These are phyloP conservation scores for Mycena vitilis DNA, from an alignment of 768 basidiomycete genomes.

Conservation along the genomic window DNA sequence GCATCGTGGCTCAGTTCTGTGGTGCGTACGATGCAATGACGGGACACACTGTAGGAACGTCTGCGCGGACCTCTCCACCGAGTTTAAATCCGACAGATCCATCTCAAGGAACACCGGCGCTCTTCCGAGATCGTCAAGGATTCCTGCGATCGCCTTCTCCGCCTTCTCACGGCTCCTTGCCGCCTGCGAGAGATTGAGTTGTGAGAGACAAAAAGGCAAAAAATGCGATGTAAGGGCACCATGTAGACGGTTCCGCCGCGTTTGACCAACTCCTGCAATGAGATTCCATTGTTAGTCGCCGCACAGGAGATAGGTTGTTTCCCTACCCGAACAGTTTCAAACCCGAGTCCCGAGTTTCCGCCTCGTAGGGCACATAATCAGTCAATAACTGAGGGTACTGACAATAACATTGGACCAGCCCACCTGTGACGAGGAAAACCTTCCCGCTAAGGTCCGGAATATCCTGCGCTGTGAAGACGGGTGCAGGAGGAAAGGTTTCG, in stretches of 20 bases:
- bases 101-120: not conserved
- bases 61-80: not conserved
- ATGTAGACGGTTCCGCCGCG: too few species aligned
- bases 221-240: not conserved
- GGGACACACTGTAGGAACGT: not conserved
- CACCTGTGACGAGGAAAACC: not conserved
- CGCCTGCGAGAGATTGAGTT: not conserved
- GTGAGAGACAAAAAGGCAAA: not conserved
- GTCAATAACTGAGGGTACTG: not conserved
- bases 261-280: too few species aligned
- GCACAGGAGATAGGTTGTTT: too few species aligned
- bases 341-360: too few species aligned
- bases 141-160: not conserved
- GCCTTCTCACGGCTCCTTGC: not conserved
- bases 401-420: not conserved
- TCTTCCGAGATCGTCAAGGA: not conserved
- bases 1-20: too few species aligned
- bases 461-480: not conserved
- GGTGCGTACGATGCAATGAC: not conserved
- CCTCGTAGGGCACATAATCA: not conserved
- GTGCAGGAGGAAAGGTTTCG: not conserved
- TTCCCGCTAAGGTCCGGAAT: not conserved
- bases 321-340: too few species aligned
- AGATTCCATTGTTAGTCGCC: too few species aligned
- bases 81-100: not conserved